These are phyloP conservation scores for Lyophyllum atratum DNA, from an alignment of 768 basidiomycete species.

Conservation along the genomic window DNA sequence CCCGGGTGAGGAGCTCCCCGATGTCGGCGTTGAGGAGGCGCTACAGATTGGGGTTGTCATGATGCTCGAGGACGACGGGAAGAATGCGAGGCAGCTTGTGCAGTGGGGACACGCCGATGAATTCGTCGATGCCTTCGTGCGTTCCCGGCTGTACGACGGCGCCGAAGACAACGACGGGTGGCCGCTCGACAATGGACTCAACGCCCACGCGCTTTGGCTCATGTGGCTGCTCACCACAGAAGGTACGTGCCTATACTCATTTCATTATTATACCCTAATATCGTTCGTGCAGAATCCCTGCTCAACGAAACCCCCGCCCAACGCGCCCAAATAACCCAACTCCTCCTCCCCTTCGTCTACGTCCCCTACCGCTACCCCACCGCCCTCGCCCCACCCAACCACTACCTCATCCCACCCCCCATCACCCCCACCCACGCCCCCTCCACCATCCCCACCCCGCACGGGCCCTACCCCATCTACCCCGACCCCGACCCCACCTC, in stretches of 20 bases:
- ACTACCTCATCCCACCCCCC: slow-evolving; percentile 54
- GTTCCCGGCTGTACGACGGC: slow-evolving; percentile 38
- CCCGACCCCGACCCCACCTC: slow-evolving; percentile 24
- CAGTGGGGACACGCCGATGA: slow-evolving; percentile 43
- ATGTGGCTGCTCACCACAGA: slow-evolving; percentile 53
- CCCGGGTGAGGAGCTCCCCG: background rate
- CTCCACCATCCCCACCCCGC: slow-evolving; percentile 32
- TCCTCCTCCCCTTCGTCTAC: slow-evolving; percentile 48
- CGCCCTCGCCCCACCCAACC: slow-evolving; percentile 61
- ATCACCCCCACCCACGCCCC: slow-evolving; percentile 15
- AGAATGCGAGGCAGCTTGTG: slow-evolving; percentile 47
- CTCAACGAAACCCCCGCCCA: slow-evolving; percentile 26
- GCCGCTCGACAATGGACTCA: slow-evolving; percentile 50
- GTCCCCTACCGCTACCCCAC: slow-evolving; percentile 58
- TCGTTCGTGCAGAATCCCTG: slow-evolving; percentile 24
- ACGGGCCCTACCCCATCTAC: slow-evolving; percentile 53
- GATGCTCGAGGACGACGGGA: slow-evolving; percentile 61
- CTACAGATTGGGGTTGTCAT: slow-evolving; percentile 11
- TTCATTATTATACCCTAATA: background rate
- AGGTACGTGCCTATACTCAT: slow-evolving; percentile 24
- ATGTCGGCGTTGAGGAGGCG: slow-evolving; percentile 7
- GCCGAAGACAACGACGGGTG: slow-evolving; percentile 38
- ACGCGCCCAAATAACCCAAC: slow-evolving; percentile 29
- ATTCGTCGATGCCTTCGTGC: slow-evolving; percentile 43
- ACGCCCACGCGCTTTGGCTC: slow-evolving; percentile 54